These are phyloP conservation scores for Globisporangium paddicum DNA, from an alignment of 352 stramenopile genomes.

Conservation along the genomic window DNA sequence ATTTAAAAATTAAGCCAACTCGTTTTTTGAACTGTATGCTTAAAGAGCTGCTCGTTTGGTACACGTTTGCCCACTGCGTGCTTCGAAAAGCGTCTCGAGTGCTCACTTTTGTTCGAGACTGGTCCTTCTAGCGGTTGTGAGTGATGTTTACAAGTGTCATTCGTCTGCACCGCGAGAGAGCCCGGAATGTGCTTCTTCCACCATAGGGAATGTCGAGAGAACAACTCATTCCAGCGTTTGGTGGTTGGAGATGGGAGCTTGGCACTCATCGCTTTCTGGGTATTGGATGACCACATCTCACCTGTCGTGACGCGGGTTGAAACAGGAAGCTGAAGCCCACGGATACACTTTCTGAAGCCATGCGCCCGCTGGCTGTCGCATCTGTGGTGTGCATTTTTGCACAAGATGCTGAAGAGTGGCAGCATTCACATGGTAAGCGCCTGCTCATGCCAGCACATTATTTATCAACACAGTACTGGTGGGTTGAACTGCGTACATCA, in stretches of 20 bases:
- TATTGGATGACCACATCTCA: background rate
- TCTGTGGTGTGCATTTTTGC: background rate
- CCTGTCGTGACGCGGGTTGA: background rate
- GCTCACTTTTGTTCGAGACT: background rate
- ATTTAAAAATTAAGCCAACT: no score
- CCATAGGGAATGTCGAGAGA: background rate
- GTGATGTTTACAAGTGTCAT: background rate
- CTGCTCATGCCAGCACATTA: background rate
- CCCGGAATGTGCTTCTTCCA: no score
- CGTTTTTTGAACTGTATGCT: no score
- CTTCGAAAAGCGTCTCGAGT: background rate
- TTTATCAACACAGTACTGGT: no score
- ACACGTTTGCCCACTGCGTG: no score
- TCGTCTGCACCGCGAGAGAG: background rate
- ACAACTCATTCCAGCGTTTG: no score
- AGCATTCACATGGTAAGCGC: background rate
- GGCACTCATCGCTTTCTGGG: background rate
- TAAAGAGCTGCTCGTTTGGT: no score
- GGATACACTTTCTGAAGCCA: slow-evolving; percentile 1
- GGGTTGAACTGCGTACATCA: background rate
- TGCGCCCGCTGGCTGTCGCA: background rate
- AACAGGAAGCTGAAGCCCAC: background rate
- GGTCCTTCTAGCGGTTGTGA: background rate
- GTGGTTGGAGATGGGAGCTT: no score
- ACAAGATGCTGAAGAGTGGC: background rate